Evolutionary conservation across 1,284 basidiomycete genomes (phyloP).

Genomic region (Fomitopsis palustris): DNA sequence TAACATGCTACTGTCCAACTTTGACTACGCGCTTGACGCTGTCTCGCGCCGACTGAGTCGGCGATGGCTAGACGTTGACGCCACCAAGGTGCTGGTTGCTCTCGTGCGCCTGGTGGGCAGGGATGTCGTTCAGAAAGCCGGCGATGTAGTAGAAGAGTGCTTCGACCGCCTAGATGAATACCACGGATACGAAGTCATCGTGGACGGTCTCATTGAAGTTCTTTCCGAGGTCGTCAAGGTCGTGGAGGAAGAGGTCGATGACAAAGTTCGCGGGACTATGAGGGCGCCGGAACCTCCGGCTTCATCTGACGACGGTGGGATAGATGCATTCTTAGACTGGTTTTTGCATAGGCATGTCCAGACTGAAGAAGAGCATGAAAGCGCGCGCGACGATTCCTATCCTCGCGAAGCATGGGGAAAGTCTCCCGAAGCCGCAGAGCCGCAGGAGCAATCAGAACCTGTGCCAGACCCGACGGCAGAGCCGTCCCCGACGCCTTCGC

Average conservation of each 20-base stretch:
- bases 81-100: constrained; percentile 75
- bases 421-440: constrained; percentile 15
- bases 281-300: not conserved
- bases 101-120: constrained; percentile 83
- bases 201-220: constrained; percentile 87
- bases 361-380: constrained; percentile 11
- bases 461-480: constrained; percentile 30
- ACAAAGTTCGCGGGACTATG: constrained; percentile 9
- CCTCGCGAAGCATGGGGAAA: constrained; percentile 54
- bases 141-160: constrained; percentile 92
- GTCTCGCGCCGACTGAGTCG: constrained; percentile 79
- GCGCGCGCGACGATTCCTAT: constrained; percentile 13
- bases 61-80: constrained; percentile 74
- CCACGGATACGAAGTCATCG: constrained; percentile 84
- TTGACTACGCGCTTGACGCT: constrained; percentile 90
- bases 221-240: constrained; percentile 72
- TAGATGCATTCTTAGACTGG: constrained; percentile 64
- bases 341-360: constrained; percentile 46
- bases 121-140: constrained; percentile 81
- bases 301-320: constrained; percentile 21
- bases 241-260: constrained; percentile 53
- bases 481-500: constrained; percentile 60
- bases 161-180: constrained; percentile 92
- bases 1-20: constrained; percentile 86
- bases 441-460: constrained; percentile 15